These are phyloP conservation scores for Chytriomyces sp. DNA, from an alignment of 192 early-diverging fungal genomes.

Conservation along the genomic window DNA sequence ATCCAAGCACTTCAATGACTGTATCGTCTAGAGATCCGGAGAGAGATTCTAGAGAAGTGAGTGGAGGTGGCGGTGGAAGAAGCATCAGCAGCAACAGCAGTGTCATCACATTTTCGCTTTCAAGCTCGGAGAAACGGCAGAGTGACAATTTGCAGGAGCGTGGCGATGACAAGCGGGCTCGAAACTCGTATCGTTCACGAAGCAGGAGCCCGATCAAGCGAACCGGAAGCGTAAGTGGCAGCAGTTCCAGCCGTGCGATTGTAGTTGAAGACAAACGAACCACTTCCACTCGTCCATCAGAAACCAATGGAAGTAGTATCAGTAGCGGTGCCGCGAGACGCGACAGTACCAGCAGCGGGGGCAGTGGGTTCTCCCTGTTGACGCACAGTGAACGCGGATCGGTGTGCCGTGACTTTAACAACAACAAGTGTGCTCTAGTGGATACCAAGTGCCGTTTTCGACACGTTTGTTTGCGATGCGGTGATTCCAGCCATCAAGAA, in stretches of 20 bases:
- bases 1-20: background rate
- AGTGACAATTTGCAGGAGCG: background rate
- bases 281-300: background rate
- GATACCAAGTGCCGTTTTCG: conserved; percentile 26
- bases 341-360: background rate
- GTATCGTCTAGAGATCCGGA: background rate
- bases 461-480: conserved; percentile 37
- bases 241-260: background rate
- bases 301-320: too few species aligned
- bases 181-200: background rate
- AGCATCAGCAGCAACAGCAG: background rate
- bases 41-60: background rate
- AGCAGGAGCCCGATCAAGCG: background rate
- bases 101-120: background rate
- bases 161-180: background rate
- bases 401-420: conserved; percentile 37
- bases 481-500: conserved; percentile 32
- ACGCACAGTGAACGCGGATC: conserved; percentile 10
- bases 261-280: background rate
- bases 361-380: background rate
- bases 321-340: background rate
- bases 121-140: background rate
- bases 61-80: background rate
- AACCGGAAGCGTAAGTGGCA: conserved; percentile 1
- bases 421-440: conserved; percentile 31